phyloP scores from a whole-genome alignment of 169 alveolate genomes.

The Eimeria falciformis region DNA sequence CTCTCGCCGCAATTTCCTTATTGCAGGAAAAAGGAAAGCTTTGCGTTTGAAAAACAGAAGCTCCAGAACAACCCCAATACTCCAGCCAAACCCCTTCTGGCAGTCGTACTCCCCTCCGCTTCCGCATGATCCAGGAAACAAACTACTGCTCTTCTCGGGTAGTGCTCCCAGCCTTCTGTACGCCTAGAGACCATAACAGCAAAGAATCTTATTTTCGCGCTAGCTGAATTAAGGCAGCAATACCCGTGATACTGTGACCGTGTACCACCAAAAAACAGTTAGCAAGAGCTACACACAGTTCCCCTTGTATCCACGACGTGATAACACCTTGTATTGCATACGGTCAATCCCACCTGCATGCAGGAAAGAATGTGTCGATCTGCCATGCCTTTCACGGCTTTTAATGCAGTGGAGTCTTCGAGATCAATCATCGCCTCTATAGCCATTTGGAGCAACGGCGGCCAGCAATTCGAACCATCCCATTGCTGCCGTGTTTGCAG shows the following conservation, averaged over 20 bases:
- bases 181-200: conserved; percentile 34
- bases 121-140: conserved; percentile 77
- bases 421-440: conserved; percentile 29
- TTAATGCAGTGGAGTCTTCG: background rate
- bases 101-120: conserved; percentile 80
- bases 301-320: background rate
- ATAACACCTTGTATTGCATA: background rate
- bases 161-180: conserved; percentile 60
- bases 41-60: conserved; percentile 31
- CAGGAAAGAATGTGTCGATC: background rate
- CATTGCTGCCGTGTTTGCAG: conserved; percentile 75
- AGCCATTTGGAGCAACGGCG: conserved; percentile 77
- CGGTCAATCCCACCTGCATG: conserved; percentile 16
- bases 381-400: conserved; percentile 10
- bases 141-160: conserved; percentile 78
- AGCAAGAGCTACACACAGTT: too few relatives aligned
- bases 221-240: too few relatives aligned
- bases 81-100: conserved; percentile 83
- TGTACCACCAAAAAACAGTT: too few relatives aligned
- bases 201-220: background rate
- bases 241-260: too few relatives aligned
- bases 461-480: conserved; percentile 82
- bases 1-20: conserved; percentile 21
- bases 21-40: background rate
- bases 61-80: conserved; percentile 80